phyloP scores from a whole-genome alignment of 768 basidiomycete species.

The Coprinopsis strossmayeri region DNA sequence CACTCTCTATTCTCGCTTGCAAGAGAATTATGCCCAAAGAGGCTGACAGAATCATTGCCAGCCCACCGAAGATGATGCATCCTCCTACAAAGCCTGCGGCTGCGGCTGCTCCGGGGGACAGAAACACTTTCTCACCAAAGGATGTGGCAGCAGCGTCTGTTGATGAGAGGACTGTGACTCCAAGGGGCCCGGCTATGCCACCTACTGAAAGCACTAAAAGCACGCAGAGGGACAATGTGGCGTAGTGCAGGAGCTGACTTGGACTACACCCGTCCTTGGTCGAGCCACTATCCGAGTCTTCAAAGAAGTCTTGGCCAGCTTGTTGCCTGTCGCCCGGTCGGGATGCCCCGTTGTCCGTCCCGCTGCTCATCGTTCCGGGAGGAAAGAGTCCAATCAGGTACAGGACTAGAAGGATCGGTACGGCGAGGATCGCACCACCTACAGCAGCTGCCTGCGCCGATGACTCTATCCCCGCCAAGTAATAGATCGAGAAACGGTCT shows the following conservation, averaged over 20 bases:
- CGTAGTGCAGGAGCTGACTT: not conserved
- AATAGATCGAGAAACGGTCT: not conserved
- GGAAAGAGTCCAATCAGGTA: constrained; percentile 2
- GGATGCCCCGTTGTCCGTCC: too few species aligned
- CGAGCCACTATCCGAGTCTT: not conserved
- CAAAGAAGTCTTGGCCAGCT: constrained; percentile 3
- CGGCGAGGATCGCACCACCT: constrained; percentile 7
- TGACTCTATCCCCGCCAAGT: not conserved
- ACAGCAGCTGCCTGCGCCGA: constrained; percentile 6
- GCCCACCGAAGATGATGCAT: not conserved
- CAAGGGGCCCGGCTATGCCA: not conserved
- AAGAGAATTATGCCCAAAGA: not conserved
- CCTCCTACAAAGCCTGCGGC: not conserved
- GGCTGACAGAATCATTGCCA: not conserved
- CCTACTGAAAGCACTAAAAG: not conserved
- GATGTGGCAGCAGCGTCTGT: not conserved
- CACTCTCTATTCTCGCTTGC: not conserved
- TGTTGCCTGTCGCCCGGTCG: too few species aligned
- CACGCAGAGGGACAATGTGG: not conserved
- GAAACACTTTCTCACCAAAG: not conserved
- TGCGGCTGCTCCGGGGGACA: constrained; percentile 1
- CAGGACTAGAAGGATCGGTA: constrained; percentile 5
- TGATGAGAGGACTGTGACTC: not conserved
- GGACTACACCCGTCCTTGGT: not conserved
- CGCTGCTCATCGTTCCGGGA: too few species aligned